Evolutionary conservation across 495 filamentous ascomycete genomes (phyloP).

Genomic region (Penicillium pulvis): DNA sequence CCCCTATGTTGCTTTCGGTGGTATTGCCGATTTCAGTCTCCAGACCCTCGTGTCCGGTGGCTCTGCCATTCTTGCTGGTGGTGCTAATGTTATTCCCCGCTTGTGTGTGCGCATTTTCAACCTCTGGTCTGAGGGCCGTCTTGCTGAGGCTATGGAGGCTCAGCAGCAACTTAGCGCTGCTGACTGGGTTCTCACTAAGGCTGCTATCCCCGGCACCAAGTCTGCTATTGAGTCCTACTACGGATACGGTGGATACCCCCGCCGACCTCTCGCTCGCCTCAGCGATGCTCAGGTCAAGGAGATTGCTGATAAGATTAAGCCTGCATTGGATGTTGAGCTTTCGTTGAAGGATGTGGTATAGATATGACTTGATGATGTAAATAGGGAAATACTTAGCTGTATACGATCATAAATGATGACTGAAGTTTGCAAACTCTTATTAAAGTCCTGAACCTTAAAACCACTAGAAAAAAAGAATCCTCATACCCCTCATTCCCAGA

Average conservation of each 20-base stretch:
- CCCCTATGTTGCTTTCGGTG: slow-evolving; percentile 84
- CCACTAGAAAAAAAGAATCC: too few relatives aligned
- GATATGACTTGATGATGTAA: slow-evolving; percentile 4
- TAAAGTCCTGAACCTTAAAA: too few relatives aligned
- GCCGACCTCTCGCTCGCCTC: slow-evolving; percentile 71
- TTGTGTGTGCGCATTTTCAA: slow-evolving; percentile 81
- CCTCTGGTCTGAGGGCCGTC: slow-evolving; percentile 70
- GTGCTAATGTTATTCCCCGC: slow-evolving; percentile 84
- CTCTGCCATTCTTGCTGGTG: slow-evolving; percentile 82
- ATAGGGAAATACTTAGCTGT: not conserved
- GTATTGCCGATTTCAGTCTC: slow-evolving; percentile 84
- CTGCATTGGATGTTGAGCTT: slow-evolving; percentile 69
- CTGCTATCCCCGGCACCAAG: slow-evolving; percentile 86
- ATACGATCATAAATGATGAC: slow-evolving; percentile 1
- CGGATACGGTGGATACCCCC: slow-evolving; percentile 80
- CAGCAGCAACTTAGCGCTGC: slow-evolving; percentile 72
- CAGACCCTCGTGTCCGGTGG: slow-evolving; percentile 82
- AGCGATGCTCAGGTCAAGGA: slow-evolving; percentile 54
- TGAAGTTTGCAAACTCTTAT: not conserved
- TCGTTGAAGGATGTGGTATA: slow-evolving; percentile 44
- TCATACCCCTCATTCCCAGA: too few relatives aligned
- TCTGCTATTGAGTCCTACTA: slow-evolving; percentile 79
- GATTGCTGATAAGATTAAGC: slow-evolving; percentile 62
- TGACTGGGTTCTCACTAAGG: slow-evolving; percentile 86
- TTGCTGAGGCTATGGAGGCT: slow-evolving; percentile 70